Evolutionary conservation across 345 rosid genomes (phyloP).

Genomic region (Melaleuca alternifolia): DNA sequence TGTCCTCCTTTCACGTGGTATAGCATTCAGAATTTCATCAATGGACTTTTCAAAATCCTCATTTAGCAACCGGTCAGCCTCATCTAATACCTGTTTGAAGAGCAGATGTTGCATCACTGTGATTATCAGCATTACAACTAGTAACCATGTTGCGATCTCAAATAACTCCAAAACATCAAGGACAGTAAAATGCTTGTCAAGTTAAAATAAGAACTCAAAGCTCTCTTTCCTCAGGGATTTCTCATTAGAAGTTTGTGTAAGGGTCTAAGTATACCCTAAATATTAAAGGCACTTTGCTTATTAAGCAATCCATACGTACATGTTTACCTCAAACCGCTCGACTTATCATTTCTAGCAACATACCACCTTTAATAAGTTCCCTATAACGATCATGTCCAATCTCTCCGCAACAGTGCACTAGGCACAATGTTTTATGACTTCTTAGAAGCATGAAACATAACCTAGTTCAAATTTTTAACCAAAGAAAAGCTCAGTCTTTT

Average conservation of each 20-base stretch:
- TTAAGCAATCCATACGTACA: background rate
- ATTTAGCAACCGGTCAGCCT: conserved; percentile 89
- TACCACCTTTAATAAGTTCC: background rate
- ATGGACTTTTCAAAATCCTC: conserved; percentile 93
- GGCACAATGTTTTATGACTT: background rate
- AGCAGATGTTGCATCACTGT: background rate
- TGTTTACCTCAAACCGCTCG: background rate
- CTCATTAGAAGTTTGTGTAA: background rate
- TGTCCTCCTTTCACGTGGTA: conserved; percentile 64
- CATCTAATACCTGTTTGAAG: conserved; percentile 74
- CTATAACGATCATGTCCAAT: background rate
- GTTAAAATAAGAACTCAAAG: background rate
- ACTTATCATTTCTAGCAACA: background rate
- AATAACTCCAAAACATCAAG: background rate
- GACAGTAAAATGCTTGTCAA: background rate
- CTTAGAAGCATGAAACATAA: background rate
- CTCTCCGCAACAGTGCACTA: background rate
- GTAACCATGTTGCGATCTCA: background rate
- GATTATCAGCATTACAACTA: background rate
- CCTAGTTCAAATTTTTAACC: background rate
- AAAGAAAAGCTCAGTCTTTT: background rate
- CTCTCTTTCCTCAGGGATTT: background rate
- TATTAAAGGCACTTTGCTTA: background rate
- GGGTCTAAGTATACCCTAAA: background rate
- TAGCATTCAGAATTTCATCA: conserved; percentile 59